Percentiles rank a stretch among this genome's conserved stretches.
Conservation (phyloP, 768 basidiomycete species). For the Rubroboletus satanas region DNA sequence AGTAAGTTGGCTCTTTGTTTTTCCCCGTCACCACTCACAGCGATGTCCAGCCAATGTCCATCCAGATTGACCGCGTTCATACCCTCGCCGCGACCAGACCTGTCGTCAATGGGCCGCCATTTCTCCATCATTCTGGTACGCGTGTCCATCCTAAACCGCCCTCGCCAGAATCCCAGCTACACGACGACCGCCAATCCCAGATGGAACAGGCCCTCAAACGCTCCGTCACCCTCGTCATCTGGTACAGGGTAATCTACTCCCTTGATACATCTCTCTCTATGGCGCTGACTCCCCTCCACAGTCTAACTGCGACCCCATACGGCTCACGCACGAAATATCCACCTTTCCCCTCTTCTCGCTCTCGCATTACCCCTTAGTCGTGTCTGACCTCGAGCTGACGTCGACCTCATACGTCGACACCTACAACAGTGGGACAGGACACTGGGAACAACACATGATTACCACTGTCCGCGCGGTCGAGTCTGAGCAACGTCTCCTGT, state of each 20-base stretch:
- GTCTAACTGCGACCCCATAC: slow-evolving; percentile 52
- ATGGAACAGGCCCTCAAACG: slow-evolving; percentile 41
- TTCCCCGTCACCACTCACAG: neutral
- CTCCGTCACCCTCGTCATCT: slow-evolving; percentile 62
- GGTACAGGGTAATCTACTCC: slow-evolving; percentile 54
- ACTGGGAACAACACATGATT: slow-evolving; percentile 69
- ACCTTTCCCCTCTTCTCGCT: slow-evolving; percentile 67
- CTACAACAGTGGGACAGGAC: slow-evolving; percentile 47
- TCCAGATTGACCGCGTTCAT: slow-evolving; percentile 29
- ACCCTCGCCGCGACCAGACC: slow-evolving; percentile 18
- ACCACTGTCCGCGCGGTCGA: slow-evolving; percentile 56
- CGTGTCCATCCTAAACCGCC: slow-evolving; percentile 9
- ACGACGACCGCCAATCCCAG: slow-evolving; percentile 29
- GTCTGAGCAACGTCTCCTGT: slow-evolving; percentile 58
- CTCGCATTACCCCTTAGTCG: slow-evolving; percentile 47
- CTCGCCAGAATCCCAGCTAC: slow-evolving; percentile 7
- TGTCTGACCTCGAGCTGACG: slow-evolving; percentile 52
- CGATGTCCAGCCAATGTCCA: slow-evolving; percentile 15
- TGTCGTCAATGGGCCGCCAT: neutral
- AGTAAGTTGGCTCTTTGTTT: slow-evolving; percentile 2
- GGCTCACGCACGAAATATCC: slow-evolving; percentile 52
- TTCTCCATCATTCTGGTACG: slow-evolving; percentile 10
- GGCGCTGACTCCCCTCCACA: slow-evolving; percentile 20
- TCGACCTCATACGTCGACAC: slow-evolving; percentile 56
- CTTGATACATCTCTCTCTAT: neutral